These are phyloP conservation scores for Mycena maculata DNA, from an alignment of 768 basidiomycete species.

Conservation along the genomic window DNA sequence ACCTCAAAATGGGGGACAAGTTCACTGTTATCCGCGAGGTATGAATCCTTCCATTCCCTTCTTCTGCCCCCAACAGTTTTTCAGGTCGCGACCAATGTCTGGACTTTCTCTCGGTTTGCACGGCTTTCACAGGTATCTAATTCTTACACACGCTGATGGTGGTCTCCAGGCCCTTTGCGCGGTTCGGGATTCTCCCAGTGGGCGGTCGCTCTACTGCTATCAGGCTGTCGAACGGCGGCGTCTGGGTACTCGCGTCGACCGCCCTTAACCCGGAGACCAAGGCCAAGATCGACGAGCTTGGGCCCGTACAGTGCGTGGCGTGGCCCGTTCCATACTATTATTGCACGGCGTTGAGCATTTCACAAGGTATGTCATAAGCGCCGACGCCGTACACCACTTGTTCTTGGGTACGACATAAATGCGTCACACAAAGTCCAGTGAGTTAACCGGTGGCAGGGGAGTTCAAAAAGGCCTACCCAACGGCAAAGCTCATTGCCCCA, in stretches of 20 bases:
- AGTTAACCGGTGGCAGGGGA: conserved; percentile 51
- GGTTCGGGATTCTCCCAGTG: conserved; percentile 75
- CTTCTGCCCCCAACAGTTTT: neutral
- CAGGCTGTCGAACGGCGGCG: conserved; percentile 71
- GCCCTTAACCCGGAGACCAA: conserved; percentile 76
- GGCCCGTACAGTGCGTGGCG: conserved; percentile 70
- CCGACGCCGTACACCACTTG: conserved; percentile 69
- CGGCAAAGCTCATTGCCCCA: conserved; percentile 78
- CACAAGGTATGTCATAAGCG: conserved; percentile 66
- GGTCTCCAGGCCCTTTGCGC: conserved; percentile 68
- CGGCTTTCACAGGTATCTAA: neutral
- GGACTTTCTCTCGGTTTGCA: conserved; percentile 32
- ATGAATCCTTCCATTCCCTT: neutral
- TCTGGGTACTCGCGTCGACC: conserved; percentile 87
- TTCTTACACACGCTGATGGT: neutral
- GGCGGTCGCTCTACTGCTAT: conserved; percentile 90
- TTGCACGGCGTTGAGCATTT: neutral
- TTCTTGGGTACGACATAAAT: conserved; percentile 61
- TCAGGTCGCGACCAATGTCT: conserved; percentile 26
- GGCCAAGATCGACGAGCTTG: conserved; percentile 68
- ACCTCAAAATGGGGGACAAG: conserved; percentile 10
- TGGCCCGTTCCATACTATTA: neutral
- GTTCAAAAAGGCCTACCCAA: conserved; percentile 75
- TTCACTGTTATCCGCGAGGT: conserved; percentile 27
- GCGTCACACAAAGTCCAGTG: neutral